Evolutionary conservation across 2,329 filamentous ascomycete genomes (phyloP).

Genomic region (Truncatella angustata): DNA sequence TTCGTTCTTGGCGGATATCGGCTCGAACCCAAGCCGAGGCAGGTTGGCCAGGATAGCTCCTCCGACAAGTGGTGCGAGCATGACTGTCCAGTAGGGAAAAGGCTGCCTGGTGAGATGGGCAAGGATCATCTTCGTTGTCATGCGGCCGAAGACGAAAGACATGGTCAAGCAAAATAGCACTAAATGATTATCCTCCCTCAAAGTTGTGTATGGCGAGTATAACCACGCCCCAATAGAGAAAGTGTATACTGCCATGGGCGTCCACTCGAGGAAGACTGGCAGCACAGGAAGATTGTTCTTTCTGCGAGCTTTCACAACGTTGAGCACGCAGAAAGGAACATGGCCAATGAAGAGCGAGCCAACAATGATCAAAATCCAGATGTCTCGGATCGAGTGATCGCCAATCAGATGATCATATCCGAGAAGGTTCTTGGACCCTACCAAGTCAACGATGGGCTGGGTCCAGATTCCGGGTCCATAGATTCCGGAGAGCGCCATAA

Average conservation of each 20-base stretch:
- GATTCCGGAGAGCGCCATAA: conserved; percentile 85
- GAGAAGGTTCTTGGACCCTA: conserved; percentile 57
- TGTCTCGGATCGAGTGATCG: conserved; percentile 74
- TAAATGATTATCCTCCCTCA: conserved; percentile 82
- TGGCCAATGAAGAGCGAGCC: conserved; percentile 68
- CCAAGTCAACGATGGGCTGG: conserved; percentile 65
- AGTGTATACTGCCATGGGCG: conserved; percentile 82
- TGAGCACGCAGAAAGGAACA: conserved; percentile 83
- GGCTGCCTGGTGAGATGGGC: conserved; percentile 90
- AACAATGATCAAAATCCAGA: conserved; percentile 77
- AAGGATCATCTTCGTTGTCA: conserved; percentile 99
- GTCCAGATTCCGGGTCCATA: conserved; percentile 89
- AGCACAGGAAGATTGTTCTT: conserved; percentile 70
- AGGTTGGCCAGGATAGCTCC: conserved; percentile 83
- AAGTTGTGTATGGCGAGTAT: conserved; percentile 80
- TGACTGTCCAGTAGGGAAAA: conserved; percentile 94
- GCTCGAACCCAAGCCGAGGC: conserved; percentile 69
- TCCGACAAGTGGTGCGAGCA: conserved; percentile 82
- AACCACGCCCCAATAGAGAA: conserved; percentile 77
- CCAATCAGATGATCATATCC: conserved; percentile 61
- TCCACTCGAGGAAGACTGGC: conserved; percentile 91
- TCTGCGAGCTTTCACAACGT: conserved; percentile 76
- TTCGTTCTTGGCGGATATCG: conserved; percentile 66
- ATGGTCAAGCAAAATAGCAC: conserved; percentile 90
- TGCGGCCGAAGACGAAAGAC: conserved; percentile 94